Percentiles rank a stretch among this genome's conserved stretches.
These are phyloP conservation scores for Cymbopogon flexuosus DNA, from an alignment of 202 grass and related monocot genomes.

Conservation along the genomic window DNA sequence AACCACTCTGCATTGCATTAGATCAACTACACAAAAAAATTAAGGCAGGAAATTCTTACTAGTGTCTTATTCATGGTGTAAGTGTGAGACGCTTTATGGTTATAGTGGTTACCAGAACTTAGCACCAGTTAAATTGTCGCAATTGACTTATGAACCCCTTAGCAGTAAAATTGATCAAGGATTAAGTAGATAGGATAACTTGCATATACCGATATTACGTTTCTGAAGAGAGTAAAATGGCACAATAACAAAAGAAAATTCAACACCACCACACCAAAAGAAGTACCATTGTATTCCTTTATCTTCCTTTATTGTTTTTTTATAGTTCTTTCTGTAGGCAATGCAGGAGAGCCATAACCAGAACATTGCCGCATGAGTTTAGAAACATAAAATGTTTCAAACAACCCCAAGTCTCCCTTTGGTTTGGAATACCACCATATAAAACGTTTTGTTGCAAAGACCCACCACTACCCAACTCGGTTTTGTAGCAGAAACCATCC, in stretches of 20 bases:
- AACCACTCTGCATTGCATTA: neutral
- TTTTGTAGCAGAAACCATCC: neutral
- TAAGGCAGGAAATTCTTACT: neutral
- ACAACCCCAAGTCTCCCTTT: neutral
- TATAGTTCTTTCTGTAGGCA: neutral
- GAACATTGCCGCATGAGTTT: neutral
- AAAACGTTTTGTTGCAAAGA: neutral
- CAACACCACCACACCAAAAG: neutral
- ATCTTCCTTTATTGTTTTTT: neutral
- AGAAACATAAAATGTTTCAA: neutral
- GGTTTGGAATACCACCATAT: neutral
- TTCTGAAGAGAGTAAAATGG: neutral
- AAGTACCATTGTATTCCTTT: neutral
- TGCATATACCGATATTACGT: neutral
- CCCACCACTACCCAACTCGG: neutral
- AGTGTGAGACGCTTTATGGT: neutral
- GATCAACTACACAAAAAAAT: neutral
- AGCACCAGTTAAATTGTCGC: neutral
- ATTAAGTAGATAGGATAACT: neutral
- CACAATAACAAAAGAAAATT: neutral
- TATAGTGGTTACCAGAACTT: neutral
- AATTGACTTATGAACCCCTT: neutral
- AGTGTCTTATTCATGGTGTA: constrained; percentile 18
- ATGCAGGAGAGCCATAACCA: neutral
- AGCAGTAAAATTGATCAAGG: neutral